Base-by-base conservation (phyloP, 768 basidiomycete species). In the Epithele typhae region DNA sequence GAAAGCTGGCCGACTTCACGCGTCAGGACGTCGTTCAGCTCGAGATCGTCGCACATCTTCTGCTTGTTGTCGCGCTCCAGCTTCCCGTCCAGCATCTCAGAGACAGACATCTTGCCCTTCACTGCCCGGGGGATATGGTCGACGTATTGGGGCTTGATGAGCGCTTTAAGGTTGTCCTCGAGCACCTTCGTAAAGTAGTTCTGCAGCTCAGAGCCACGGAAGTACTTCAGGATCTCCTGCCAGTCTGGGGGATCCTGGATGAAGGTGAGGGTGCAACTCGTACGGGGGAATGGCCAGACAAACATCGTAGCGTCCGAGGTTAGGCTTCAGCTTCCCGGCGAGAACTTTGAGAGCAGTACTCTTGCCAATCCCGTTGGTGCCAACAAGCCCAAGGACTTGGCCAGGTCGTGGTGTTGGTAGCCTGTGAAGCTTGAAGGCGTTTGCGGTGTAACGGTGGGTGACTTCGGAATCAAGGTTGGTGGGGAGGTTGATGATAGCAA, bases 131-230 rank as follows among this genome's bases (percentile, higher is more conserved):
- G 96, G 59, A 99, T 97, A 65, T 98, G 94, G 65, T 99, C 96
- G 54, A 99, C 96, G 64, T 99, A 99, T 79, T 99, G 96, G 1
- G 96, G 96, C 69, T 99, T 99, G 66, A 98, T 98, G 52, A 99
- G 79, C 1, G 96, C 94, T 73, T 97, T 98, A 63, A 98, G 73
- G 62, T 99, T 93, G 68, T 99, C 96, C 68, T 98, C 96, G 17
- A 99, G 77, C 5, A 98, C 92, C 68, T 98, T 98, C 41, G 96
- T 98, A 69, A 99, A 99, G 72, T 98, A 99, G 65, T 99, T 99
- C 64, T 99, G 96, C 21, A 99, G 78, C 69, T 98, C 96, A 5
- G 94, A 97, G 43, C 96, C 96, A 53, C 96, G 85, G 78, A 97
- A 99, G 65, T 99, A 88, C 68, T 95, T 95, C 41, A 99, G 72